phyloP scores from a whole-genome alignment of 176 grass and related monocot species.

The Poa pratensis region DNA sequence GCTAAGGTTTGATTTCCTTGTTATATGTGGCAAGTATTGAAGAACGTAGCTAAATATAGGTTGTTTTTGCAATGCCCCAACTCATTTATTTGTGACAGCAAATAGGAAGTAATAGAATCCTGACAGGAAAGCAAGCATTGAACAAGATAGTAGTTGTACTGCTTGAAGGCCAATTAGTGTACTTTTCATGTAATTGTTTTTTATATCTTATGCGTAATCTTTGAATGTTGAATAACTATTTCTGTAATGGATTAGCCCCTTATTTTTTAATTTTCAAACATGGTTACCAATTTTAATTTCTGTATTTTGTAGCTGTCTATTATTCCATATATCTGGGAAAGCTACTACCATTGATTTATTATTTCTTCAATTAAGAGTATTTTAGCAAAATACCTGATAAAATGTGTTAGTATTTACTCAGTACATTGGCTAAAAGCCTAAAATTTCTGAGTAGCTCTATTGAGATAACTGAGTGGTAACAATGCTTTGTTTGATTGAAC shows the following conservation, averaged over 20 bases:
- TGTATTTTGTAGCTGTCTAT: not conserved
- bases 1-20: constrained; percentile 5
- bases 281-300: not conserved
- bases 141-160: not conserved
- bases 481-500: constrained; percentile 41
- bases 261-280: not conserved
- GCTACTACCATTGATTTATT: constrained; percentile 6
- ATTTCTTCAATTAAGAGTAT: constrained; percentile 16
- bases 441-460: not conserved
- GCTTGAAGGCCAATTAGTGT: constrained; percentile 15
- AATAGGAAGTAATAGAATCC: constrained; percentile 18
- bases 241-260: not conserved
- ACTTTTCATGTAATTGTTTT: constrained; percentile 4
- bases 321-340: constrained; percentile 33
- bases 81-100: constrained; percentile 19
- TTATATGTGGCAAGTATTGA: constrained; percentile 10
- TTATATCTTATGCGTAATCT: not conserved
- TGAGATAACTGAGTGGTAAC: constrained; percentile 29
- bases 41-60: not conserved
- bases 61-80: constrained; percentile 10
- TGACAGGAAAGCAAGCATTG: not conserved
- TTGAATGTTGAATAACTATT: constrained; percentile 21
- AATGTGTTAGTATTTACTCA: constrained; percentile 23
- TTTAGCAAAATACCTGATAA: constrained; percentile 7
- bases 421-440: not conserved